These are phyloP conservation scores for Botryosphaeria agaves DNA, from an alignment of 2,329 filamentous ascomycete genomes.

Conservation along the genomic window DNA sequence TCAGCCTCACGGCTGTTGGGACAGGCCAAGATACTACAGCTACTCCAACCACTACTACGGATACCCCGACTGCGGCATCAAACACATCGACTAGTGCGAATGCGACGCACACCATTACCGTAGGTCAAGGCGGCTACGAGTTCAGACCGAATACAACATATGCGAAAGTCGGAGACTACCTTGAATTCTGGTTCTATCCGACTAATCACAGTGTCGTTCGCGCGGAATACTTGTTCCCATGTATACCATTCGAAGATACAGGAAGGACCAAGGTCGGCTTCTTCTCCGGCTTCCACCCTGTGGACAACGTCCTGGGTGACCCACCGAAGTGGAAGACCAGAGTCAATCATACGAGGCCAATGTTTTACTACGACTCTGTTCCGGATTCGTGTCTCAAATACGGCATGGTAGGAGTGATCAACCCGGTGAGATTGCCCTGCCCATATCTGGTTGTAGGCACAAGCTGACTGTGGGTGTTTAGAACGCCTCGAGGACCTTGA, in stretches of 20 bases:
- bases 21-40: too few species aligned
- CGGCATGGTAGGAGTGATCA: slow-evolving; percentile 57
- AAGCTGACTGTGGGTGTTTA: too few species aligned
- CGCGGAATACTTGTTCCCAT: slow-evolving; percentile 27
- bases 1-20: too few species aligned
- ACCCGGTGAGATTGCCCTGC: slow-evolving; percentile 47
- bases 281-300: slow-evolving; percentile 32
- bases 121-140: slow-evolving; percentile 16
- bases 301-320: slow-evolving; percentile 28
- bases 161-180: slow-evolving; percentile 16
- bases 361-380: slow-evolving; percentile 52
- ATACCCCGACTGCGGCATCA: slow-evolving; percentile 1
- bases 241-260: slow-evolving; percentile 42
- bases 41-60: too few species aligned
- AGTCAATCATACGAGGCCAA: slow-evolving; percentile 42
- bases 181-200: slow-evolving; percentile 7
- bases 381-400: slow-evolving; percentile 38
- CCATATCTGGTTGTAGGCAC: too few species aligned
- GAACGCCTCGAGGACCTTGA: slow-evolving; percentile 12
- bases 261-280: slow-evolving; percentile 32
- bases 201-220: slow-evolving; percentile 6
- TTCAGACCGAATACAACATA: slow-evolving; percentile 20
- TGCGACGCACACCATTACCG: slow-evolving; percentile 17
- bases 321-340: slow-evolving; percentile 23
- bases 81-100: not conserved